phyloP scores from a whole-genome alignment of 164 flowering plant species.

The Vitis rotundifolia region DNA sequence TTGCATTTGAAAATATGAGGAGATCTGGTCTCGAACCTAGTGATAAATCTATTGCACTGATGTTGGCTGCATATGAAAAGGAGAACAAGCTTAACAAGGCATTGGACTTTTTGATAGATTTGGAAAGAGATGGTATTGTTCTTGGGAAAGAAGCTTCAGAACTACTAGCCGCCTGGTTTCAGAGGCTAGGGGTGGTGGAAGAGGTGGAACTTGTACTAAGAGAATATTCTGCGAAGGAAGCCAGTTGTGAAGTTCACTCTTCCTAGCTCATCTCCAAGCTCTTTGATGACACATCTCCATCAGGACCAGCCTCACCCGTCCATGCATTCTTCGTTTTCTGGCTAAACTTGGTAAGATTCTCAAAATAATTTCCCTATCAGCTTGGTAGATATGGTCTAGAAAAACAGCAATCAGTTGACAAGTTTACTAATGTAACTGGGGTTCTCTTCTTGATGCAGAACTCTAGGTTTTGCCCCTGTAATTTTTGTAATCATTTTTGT shows the following conservation, averaged over 20 bases:
- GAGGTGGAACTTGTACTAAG: conserved; percentile 70
- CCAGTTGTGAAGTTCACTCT: neutral
- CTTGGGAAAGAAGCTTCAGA: conserved; percentile 69
- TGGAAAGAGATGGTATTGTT: conserved; percentile 66
- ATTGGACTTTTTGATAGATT: conserved; percentile 52
- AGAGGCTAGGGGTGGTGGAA: conserved; percentile 64
- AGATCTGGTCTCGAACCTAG: conserved; percentile 65
- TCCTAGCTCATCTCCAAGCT: conserved; percentile 4
- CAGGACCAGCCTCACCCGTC: too few relatives aligned
- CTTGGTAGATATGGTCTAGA: too few relatives aligned
- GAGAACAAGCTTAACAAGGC: conserved; percentile 64
- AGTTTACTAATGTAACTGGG: too few relatives aligned
- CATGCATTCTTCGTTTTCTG: too few relatives aligned
- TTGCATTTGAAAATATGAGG: conserved; percentile 74
- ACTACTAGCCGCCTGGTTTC: conserved; percentile 69
- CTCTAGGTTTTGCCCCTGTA: too few relatives aligned
- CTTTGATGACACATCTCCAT: neutral
- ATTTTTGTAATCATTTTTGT: too few relatives aligned
- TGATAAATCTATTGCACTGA: conserved; percentile 71
- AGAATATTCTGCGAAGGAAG: conserved; percentile 39
- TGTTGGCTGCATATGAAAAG: conserved; percentile 68
- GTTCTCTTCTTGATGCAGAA: too few relatives aligned
- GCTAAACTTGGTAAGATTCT: too few relatives aligned
- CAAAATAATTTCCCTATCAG: too few relatives aligned
- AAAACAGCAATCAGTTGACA: too few relatives aligned